Evolutionary conservation across 148 eudicot genomes (phyloP).

Genomic region (Salicornia ramosissima): DNA sequence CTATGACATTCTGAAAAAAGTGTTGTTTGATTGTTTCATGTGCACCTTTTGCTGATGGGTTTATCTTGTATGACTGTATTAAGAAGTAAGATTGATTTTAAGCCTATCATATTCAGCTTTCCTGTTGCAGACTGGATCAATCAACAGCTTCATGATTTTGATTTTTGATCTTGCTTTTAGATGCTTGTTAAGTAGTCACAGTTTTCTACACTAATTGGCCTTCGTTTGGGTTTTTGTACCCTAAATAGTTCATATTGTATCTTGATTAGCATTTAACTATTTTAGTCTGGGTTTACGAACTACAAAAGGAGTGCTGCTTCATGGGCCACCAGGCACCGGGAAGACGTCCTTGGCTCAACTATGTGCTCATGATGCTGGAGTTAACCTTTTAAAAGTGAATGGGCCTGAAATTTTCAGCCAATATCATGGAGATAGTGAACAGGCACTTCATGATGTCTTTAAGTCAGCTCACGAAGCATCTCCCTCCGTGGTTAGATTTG

Average conservation of each 20-base stretch:
- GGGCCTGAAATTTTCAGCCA: slow-evolving; percentile 85
- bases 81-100: background rate
- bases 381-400: slow-evolving; percentile 69
- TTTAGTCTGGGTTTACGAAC: slow-evolving; percentile 75
- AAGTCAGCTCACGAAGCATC: slow-evolving; percentile 66
- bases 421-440: slow-evolving; percentile 83
- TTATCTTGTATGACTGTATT: background rate
- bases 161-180: background rate
- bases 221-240: slow-evolving; percentile 7
- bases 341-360: slow-evolving; percentile 79
- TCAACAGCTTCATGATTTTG: background rate
- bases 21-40: background rate
- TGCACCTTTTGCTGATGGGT: background rate
- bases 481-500: slow-evolving; percentile 81
- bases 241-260: slow-evolving; percentile 16
- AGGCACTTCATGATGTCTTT: slow-evolving; percentile 71
- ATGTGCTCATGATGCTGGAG: slow-evolving; percentile 78
- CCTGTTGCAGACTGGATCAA: background rate
- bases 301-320: slow-evolving; percentile 92
- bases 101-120: background rate
- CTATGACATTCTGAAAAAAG: background rate
- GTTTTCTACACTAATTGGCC: background rate
- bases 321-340: slow-evolving; percentile 96
- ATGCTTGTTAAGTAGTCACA: slow-evolving; percentile 5
- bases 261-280: slow-evolving; percentile 33